These are phyloP conservation scores for Funneliformis geosporum DNA, from an alignment of 192 early-diverging fungal species.

Conservation along the genomic window DNA sequence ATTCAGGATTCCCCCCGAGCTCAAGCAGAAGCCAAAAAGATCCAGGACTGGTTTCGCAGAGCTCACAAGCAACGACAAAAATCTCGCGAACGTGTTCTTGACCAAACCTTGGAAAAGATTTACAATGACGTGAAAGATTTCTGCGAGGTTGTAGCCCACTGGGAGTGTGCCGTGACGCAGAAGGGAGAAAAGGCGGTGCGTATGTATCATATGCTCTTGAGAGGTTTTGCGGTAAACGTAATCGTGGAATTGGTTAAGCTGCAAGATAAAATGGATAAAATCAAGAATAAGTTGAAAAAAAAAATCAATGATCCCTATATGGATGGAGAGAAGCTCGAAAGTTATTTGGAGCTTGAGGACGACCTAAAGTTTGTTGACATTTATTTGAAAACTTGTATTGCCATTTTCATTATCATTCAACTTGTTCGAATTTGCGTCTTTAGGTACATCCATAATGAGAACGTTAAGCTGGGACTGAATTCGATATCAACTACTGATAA, in stretches of 20 bases:
- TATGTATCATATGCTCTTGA: conserved; percentile 28
- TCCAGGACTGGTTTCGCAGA: background rate
- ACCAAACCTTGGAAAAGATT: background rate
- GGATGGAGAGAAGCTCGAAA: background rate
- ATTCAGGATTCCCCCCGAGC: conserved; percentile 4
- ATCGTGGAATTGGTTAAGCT: conserved; percentile 12
- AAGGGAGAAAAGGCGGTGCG: background rate
- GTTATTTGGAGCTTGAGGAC: background rate
- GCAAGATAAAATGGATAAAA: background rate
- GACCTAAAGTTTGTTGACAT: conserved; percentile 20
- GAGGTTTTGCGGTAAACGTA: conserved; percentile 6
- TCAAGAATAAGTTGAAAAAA: conserved; percentile 17
- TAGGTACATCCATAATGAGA: background rate
- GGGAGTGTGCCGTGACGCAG: background rate
- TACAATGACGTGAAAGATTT: conserved; percentile 1
- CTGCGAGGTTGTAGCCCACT: background rate
- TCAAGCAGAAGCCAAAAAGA: conserved; percentile 7
- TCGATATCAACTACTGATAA: background rate
- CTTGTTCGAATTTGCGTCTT: background rate
- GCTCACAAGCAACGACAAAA: background rate
- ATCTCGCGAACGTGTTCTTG: background rate
- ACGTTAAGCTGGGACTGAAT: background rate
- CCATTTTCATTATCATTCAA: background rate
- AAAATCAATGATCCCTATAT: background rate
- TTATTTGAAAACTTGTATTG: background rate